Conservation (phyloP, 306 rosid genomes). For the Oemleria cerasiformis region DNA sequence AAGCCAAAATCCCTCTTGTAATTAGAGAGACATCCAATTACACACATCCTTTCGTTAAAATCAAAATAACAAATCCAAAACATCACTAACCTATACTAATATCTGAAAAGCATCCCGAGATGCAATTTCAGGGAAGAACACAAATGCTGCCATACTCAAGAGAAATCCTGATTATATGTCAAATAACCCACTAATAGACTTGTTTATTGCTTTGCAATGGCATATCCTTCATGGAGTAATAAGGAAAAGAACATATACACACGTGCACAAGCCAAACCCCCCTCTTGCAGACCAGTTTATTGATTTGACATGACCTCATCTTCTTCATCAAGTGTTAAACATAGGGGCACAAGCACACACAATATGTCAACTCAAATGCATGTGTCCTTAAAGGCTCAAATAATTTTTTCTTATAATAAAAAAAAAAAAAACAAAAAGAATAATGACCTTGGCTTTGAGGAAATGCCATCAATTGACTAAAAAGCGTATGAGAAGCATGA, state of each 20-base stretch:
- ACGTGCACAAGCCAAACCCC: not conserved
- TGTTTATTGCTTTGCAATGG: not conserved
- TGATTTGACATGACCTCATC: not conserved
- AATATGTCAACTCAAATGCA: not conserved
- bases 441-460: not conserved
- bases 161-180: not conserved
- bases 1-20: not conserved
- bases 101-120: constrained; percentile 1
- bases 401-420: not conserved
- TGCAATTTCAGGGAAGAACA: not conserved
- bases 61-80: not conserved
- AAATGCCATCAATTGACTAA: not conserved
- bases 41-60: not conserved
- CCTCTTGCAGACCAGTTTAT: not conserved
- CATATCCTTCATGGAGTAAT: not conserved
- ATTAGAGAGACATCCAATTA: not conserved
- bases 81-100: not conserved
- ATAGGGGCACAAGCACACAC: not conserved
- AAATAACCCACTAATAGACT: not conserved
- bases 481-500: not conserved
- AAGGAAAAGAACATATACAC: not conserved
- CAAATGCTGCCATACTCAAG: not conserved
- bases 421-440: not conserved
- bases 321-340: not conserved
- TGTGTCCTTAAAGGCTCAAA: not conserved